Conservation (phyloP, 2,329 filamentous ascomycete genomes). For the Ophiosphaerella korrae region DNA sequence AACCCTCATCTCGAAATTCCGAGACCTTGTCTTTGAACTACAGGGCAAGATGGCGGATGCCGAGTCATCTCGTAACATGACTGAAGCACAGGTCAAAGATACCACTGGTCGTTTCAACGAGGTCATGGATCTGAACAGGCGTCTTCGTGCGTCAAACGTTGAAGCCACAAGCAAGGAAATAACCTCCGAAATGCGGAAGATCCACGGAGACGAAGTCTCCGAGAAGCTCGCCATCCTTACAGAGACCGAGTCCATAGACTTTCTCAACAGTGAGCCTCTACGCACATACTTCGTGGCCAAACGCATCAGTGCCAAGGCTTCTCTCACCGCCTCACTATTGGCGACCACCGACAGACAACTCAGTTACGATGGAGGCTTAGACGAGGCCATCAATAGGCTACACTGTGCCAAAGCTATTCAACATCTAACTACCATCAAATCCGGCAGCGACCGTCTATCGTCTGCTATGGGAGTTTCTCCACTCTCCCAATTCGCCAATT, state of each 20-base stretch:
- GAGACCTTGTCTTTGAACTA: conserved; percentile 83
- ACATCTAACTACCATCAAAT: conserved; percentile 81
- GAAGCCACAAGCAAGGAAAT: conserved; percentile 96
- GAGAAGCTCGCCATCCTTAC: conserved; percentile 78
- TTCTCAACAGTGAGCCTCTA: conserved; percentile 79
- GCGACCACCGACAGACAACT: conserved; percentile 59
- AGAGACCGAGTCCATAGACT: conserved; percentile 62
- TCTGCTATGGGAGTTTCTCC: conserved; percentile 80
- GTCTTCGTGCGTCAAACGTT: conserved; percentile 84
- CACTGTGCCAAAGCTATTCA: conserved; percentile 74
- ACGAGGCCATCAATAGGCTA: conserved; percentile 74
- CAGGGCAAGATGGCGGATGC: conserved; percentile 91
- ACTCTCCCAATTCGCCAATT: conserved; percentile 75
- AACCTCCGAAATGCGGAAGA: conserved; percentile 81
- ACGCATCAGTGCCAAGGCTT: conserved; percentile 83
- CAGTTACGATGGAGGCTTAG: conserved; percentile 70
- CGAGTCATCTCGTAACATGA: conserved; percentile 87
- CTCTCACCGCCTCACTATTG: conserved; percentile 19
- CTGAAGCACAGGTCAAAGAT: conserved; percentile 90
- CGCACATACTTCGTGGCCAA: conserved; percentile 86
- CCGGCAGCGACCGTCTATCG: conserved; percentile 83
- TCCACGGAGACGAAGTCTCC: conserved; percentile 86
- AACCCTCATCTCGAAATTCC: conserved; percentile 85
- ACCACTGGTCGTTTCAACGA: conserved; percentile 85
- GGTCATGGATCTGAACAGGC: conserved; percentile 96